A percentile compares a stretch with the other conserved stretches of the same genome.
Evolutionary conservation across 129 eudicot genomes (phyloP).

Genomic region (Oenanthe sinensis): DNA sequence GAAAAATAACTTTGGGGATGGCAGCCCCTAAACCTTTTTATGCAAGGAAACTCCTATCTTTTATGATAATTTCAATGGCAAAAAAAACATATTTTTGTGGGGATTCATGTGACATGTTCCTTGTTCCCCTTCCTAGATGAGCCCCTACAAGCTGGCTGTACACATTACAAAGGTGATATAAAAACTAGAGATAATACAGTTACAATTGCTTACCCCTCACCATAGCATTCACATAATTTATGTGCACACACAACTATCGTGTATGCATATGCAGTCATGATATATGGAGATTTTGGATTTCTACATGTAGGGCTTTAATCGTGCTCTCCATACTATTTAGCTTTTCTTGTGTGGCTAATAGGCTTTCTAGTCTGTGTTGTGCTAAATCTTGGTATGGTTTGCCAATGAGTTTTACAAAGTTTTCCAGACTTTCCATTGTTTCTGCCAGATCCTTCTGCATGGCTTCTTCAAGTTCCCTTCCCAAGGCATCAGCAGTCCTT

Average conservation of each 20-base stretch:
- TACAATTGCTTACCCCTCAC: neutral
- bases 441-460: slow-evolving; percentile 71
- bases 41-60: neutral
- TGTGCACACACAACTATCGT: neutral
- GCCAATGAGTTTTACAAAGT: slow-evolving; percentile 49
- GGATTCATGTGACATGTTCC: neutral
- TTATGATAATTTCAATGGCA: no score
- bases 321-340: slow-evolving; percentile 49
- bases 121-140: neutral
- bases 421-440: slow-evolving; percentile 39
- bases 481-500: slow-evolving; percentile 62
- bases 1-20: neutral
- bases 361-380: slow-evolving; percentile 55
- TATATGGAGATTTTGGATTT: slow-evolving; percentile 75
- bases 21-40: neutral
- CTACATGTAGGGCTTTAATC: slow-evolving; percentile 52
- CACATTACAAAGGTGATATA: neutral
- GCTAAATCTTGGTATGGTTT: slow-evolving; percentile 75
- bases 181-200: neutral
- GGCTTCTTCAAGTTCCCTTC: slow-evolving; percentile 70
- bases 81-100: neutral
- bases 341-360: slow-evolving; percentile 45
- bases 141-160: neutral
- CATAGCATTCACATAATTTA: neutral
- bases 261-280: slow-evolving; percentile 23